Base-by-base conservation (phyloP, 108 stramenopile genomes). In the Skeletonema menzelii region DNA sequence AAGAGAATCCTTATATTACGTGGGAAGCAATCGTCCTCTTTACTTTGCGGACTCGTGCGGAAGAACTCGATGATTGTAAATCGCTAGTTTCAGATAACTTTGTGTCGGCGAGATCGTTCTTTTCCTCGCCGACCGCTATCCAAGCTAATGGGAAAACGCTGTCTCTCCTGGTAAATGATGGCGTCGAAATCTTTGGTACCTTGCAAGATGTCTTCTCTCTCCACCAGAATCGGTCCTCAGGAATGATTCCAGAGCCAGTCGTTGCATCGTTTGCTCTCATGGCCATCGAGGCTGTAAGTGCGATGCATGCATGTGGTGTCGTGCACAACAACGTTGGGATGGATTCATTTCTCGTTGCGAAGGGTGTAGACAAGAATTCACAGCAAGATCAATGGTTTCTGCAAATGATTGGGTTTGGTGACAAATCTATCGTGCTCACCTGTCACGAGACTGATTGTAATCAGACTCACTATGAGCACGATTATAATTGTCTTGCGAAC, bases 401-500 rank as follows among this genome's bases (percentile, higher is more conserved):
- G 28, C 79, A 73, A 59, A 22, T 80, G 4, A 47, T 69, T 63
- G 79, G 79, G 8, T 80, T 80, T 53, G 79, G 79, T 20, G 26
- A 80, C 61, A 73, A 80, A 31, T 67, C 79, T 13, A 12, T 73
- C 42, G 44, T 80, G 11, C 17, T 80, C 62, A 46, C 63, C 12
- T 63, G 72, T 44, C 44, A 73, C 4, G 63, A 67, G 28, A 32
- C 55, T 6, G 40, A 15, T 42, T 73, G 67, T 62, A 11, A 47
- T 35, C 44, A 69, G 31, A 56, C 27, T 30, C 63, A 73, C 44
- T 80, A 67, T 40, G 72, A 67, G 49, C 67, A 80, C 37, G 79
- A 80, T 80, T 80, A 73, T 46, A 65, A 67, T n/a, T 68, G 72
- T 63, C 72, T 80, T 26, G 79, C 79, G 38, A 80, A 80, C 56